Percentiles rank a stretch among this genome's conserved stretches.
Conservation (phyloP, 345 rosid genomes). For the Combretum micranthum region DNA sequence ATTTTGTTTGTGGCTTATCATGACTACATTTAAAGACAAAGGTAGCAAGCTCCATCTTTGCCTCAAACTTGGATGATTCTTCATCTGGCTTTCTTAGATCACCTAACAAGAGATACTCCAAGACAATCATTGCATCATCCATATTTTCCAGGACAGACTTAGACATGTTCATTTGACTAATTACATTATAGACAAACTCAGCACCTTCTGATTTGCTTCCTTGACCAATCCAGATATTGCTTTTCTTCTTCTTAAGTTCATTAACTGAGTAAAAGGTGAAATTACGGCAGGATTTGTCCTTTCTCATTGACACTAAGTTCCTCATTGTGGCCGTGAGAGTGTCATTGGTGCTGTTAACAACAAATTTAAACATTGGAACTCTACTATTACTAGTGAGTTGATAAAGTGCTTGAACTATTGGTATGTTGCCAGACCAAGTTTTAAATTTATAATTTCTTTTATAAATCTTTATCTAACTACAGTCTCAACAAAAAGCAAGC, state of each 20-base stretch:
- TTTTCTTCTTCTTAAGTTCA: no score
- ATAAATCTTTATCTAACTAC: no score
- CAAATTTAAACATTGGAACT: constrained; percentile 57
- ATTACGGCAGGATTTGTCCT: constrained; percentile 33
- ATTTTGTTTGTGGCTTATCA: constrained; percentile 15
- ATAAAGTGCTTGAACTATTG: constrained; percentile 46
- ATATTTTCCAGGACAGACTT: no score
- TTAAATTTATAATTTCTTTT: no score
- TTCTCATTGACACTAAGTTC: constrained; percentile 26
- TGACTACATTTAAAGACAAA: no score
- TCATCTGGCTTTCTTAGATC: constrained; percentile 32
- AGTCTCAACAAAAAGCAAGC: no score
- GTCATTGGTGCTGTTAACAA: constrained; percentile 38
- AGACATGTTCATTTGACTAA: constrained; percentile 57
- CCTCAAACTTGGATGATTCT: constrained; percentile 18
- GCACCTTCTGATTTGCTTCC: constrained; percentile 47
- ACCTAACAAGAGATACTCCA: constrained; percentile 58
- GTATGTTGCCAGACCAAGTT: no score
- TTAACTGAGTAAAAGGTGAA: no score
- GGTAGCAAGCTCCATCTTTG: constrained; percentile 66
- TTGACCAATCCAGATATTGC: constrained; percentile 64
- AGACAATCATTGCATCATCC: constrained; percentile 17
- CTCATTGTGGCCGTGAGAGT: constrained; percentile 67
- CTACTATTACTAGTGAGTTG: constrained; percentile 60
- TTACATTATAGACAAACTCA: constrained; percentile 37